Conservation (phyloP, 108 stramenopile species). For the Mayamaea pseudoterrestris region DNA sequence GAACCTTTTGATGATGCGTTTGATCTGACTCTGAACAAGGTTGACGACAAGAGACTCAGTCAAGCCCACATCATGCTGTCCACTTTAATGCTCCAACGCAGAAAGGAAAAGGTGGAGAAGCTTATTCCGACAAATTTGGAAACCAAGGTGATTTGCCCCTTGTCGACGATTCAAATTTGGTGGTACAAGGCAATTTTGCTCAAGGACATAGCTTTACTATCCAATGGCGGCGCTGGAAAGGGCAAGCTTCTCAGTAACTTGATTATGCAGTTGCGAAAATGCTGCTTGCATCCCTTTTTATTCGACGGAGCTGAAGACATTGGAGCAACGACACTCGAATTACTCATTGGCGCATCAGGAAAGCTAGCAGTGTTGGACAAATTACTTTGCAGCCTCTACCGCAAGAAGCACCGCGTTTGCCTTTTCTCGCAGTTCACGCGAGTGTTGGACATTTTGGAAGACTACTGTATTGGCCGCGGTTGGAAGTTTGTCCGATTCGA, state of each 20-base stretch:
- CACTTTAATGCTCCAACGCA: conserved; percentile 57
- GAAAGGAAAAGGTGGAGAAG: conserved; percentile 61
- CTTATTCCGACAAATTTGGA: conserved; percentile 61
- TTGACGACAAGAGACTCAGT: conserved; percentile 40
- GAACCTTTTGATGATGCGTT: conserved; percentile 85
- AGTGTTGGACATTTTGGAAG: conserved; percentile 83
- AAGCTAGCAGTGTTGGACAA: conserved; percentile 75
- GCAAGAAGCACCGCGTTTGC: conserved; percentile 66
- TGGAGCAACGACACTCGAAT: conserved; percentile 29
- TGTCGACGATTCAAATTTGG: conserved; percentile 36
- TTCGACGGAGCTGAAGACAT: conserved; percentile 66
- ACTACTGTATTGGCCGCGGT: conserved; percentile 62
- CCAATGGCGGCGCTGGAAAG: conserved; percentile 1
- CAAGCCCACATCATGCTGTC: conserved; percentile 51
- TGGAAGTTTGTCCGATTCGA: conserved; percentile 78
- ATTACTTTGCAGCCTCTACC: conserved; percentile 43
- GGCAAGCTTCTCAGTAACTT: conserved; percentile 25
- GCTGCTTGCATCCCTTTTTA: conserved; percentile 57
- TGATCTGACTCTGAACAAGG: conserved; percentile 49
- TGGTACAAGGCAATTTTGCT: conserved; percentile 59
- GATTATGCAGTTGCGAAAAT: conserved; percentile 73
- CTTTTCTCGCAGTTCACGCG: conserved; percentile 88
- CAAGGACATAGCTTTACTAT: conserved; percentile 37
- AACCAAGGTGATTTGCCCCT: conserved; percentile 34
- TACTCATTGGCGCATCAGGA: conserved; percentile 59